Evolutionary conservation across 2,329 filamentous ascomycete genomes (phyloP).

Genomic region (Septoria linicola): DNA sequence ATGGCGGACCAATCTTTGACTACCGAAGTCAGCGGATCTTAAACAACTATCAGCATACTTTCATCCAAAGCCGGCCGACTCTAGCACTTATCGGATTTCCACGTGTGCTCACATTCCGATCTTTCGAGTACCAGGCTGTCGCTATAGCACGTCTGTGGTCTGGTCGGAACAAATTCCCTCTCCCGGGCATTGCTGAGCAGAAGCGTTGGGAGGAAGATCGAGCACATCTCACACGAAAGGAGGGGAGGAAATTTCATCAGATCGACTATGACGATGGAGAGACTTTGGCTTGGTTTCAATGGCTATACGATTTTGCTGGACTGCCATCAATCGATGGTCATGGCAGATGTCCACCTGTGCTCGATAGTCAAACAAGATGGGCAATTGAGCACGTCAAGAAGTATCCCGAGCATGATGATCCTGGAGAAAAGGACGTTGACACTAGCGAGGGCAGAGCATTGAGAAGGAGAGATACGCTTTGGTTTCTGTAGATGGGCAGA

Average conservation of each 20-base stretch:
- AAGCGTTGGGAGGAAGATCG: slow-evolving; percentile 50
- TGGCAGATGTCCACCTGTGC: slow-evolving; percentile 23
- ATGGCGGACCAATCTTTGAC: slow-evolving; percentile 50
- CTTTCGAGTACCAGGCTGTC: slow-evolving; percentile 58
- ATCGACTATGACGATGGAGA: slow-evolving; percentile 55
- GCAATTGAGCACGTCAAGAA: slow-evolving; percentile 27
- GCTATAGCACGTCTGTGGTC: slow-evolving; percentile 53
- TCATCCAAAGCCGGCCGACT: slow-evolving; percentile 50
- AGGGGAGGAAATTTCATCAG: slow-evolving; percentile 53
- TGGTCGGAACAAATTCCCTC: slow-evolving; percentile 40
- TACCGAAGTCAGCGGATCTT: slow-evolving; percentile 49
- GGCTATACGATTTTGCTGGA: slow-evolving; percentile 52
- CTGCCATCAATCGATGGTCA: slow-evolving; percentile 44
- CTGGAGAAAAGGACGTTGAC: not conserved
- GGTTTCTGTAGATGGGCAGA: slow-evolving; percentile 11
- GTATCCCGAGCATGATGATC: slow-evolving; percentile 19
- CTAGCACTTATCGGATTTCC: slow-evolving; percentile 56
- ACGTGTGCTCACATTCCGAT: slow-evolving; percentile 53
- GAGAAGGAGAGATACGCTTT: slow-evolving; percentile 5
- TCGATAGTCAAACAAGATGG: slow-evolving; percentile 24
- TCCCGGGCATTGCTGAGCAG: slow-evolving; percentile 48
- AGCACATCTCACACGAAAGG: slow-evolving; percentile 31
- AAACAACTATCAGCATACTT: slow-evolving; percentile 54
- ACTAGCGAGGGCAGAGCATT: not conserved
- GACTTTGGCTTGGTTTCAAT: slow-evolving; percentile 49